These are phyloP conservation scores for Camellia japonica DNA, from an alignment of 148 eudicot species.

Conservation along the genomic window DNA sequence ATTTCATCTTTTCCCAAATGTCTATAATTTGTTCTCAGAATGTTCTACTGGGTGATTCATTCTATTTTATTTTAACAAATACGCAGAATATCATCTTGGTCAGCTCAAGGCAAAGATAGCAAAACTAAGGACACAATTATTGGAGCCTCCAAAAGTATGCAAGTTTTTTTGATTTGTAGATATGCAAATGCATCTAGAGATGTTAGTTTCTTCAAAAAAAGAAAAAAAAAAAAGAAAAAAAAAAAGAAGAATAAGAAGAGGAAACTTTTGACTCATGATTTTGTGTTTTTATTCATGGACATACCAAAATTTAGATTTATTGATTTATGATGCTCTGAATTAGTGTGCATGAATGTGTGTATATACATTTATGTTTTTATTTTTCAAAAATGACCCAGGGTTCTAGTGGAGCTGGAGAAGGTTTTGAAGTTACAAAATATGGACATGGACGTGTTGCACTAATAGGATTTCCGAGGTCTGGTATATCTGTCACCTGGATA, in stretches of 20 bases:
- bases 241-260: background rate
- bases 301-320: background rate
- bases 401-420: conserved; percentile 97
- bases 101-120: conserved; percentile 99
- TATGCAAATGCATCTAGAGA: conserved; percentile 9
- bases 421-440: conserved; percentile 97
- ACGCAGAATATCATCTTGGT: conserved; percentile 95
- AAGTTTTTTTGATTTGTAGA: conserved; percentile 9
- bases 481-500: conserved; percentile 12
- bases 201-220: background rate
- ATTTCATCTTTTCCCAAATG: conserved; percentile 1
- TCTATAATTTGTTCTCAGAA: background rate
- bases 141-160: conserved; percentile 98
- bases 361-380: background rate
- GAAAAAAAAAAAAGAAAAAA: background rate
- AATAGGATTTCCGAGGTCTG: conserved; percentile 97
- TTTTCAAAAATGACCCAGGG: conserved; percentile 54
- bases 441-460: conserved; percentile 99
- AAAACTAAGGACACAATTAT: conserved; percentile 90
- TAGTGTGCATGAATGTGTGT: background rate
- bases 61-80: background rate
- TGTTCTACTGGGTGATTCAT: background rate
- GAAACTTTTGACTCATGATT: background rate
- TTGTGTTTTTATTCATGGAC: background rate
- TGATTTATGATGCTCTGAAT: background rate